Base-by-base conservation (phyloP, 352 stramenopile species). In the Lagenidium giganteum region DNA sequence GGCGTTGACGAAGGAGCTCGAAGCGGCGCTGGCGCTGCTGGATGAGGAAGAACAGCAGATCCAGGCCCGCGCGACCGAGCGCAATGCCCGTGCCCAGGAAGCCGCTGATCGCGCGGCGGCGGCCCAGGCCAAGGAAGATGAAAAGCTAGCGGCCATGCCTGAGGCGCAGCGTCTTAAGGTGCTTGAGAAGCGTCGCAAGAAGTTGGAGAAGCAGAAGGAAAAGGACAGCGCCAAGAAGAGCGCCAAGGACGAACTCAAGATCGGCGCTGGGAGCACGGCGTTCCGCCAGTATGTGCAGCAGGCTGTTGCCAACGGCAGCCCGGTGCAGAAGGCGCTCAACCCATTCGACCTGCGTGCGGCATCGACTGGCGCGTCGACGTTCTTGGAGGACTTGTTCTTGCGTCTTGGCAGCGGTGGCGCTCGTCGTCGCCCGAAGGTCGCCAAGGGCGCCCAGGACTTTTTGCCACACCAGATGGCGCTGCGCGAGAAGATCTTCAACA, bases 401-500 rank as follows among this genome's bases (percentile, higher is more conserved):
- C 64, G 65, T 25, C 61, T 93, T 7, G 70, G 73, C 42, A 88
- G 70, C 40, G 79, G 82, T 30, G 79, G 82, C 14, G 51, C 70
- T 46, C 78, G 80, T n/a, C 78, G 82, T 38, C 88, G 90, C 49
- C 82, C 82, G 20, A 93, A 93, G 63, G 85, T 93, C 35, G 82
- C 79, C 30, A 92, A 92, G 54, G 96, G 96, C 8, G 95, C 96
- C 23, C 83, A 97, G 45, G 96, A 99, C 59, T 99, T 98, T 55
- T 54, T 95, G 28, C 94, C 94, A 16, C 75, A 95, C 29, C 95
- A 99, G 60, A 99, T 99, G 96, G 67, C 79, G 44, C 84, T 99
- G 47, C 87, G 96, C 21, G 90, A 98, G 58, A 77, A 97, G 54
- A 97, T 96, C 24, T 98, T 99, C 64, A 83, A 93, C 57, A 97